phyloP scores from a whole-genome alignment of 1,284 basidiomycete species.

The Gomphus sp. region DNA sequence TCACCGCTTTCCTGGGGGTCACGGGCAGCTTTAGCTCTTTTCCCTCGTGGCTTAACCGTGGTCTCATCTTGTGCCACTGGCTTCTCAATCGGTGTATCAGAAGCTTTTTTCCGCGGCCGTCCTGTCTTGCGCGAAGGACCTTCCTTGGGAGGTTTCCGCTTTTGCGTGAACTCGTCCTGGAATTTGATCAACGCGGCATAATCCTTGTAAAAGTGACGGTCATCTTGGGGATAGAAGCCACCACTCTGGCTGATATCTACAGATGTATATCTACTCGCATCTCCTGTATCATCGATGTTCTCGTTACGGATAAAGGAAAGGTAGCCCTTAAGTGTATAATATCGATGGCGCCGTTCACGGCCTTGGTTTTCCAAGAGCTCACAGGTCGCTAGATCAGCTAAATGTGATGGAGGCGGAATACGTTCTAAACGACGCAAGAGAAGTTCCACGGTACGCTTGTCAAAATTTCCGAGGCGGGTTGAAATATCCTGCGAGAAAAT shows the following conservation, averaged over 20 bases:
- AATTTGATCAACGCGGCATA: slow-evolving; percentile 30
- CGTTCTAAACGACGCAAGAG: slow-evolving; percentile 62
- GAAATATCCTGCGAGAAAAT: slow-evolving; percentile 50
- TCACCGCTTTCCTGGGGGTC: not conserved
- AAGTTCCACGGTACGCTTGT: slow-evolving; percentile 70
- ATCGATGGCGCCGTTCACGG: slow-evolving; percentile 71
- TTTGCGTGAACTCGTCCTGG: slow-evolving; percentile 39
- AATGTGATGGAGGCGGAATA: slow-evolving; percentile 52
- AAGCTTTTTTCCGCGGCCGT: slow-evolving; percentile 22
- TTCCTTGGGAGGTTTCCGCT: slow-evolving; percentile 9
- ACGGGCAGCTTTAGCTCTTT: not conserved
- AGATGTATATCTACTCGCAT: slow-evolving; percentile 29
- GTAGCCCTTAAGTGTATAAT: slow-evolving; percentile 61
- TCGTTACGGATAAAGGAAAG: slow-evolving; percentile 45
- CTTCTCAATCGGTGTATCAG: not conserved
- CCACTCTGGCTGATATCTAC: slow-evolving; percentile 42
- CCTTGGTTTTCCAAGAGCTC: slow-evolving; percentile 68
- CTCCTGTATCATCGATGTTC: slow-evolving; percentile 38
- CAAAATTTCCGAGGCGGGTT: slow-evolving; percentile 53
- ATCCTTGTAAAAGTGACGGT: slow-evolving; percentile 44
- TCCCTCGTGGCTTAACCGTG: not conserved
- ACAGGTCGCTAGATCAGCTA: slow-evolving; percentile 58
- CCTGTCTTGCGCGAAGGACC: slow-evolving; percentile 19
- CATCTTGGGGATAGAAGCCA: slow-evolving; percentile 37
- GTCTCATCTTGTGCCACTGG: not conserved